These are phyloP conservation scores for Conringia planisiliqua DNA, from an alignment of 345 rosid genomes.

Conservation along the genomic window DNA sequence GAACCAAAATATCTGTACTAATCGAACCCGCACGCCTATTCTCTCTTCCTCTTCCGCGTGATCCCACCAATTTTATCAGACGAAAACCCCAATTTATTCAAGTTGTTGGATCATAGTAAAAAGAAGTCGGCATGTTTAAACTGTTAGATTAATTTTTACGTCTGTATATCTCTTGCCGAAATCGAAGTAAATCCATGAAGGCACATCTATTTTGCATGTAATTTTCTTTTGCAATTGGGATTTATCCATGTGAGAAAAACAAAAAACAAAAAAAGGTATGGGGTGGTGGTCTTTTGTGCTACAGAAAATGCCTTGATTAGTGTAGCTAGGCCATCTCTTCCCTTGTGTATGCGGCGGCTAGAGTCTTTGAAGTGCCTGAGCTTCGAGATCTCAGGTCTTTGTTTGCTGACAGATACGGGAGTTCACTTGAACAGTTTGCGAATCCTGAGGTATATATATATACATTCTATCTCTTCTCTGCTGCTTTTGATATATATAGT, in stretches of 20 bases:
- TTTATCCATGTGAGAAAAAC: background rate
- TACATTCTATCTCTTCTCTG: background rate
- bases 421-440: slow-evolving; percentile 42
- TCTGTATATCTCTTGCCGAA: slow-evolving; percentile 57
- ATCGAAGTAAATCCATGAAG: slow-evolving; percentile 44
- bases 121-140: too few relatives aligned
- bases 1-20: too few relatives aligned
- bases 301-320: slow-evolving; percentile 50
- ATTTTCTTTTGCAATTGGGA: background rate
- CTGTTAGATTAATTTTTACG: too few relatives aligned
- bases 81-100: too few relatives aligned
- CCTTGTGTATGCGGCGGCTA: slow-evolving; percentile 79
- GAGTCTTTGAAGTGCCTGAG: slow-evolving; percentile 81
- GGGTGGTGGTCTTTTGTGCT: background rate
- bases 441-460: slow-evolving; percentile 55
- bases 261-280: too few relatives aligned
- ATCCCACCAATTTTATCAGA: too few relatives aligned
- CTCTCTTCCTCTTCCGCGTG: too few relatives aligned
- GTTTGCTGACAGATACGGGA: slow-evolving; percentile 63
- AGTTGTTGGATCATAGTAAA: too few relatives aligned
- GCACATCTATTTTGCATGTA: too few relatives aligned
- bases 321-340: slow-evolving; percentile 74
- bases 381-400: slow-evolving; percentile 60
- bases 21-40: too few relatives aligned
- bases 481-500: too few relatives aligned